Evolutionary conservation across 1,284 basidiomycete genomes (phyloP), one percentile per base, ranked within the genome.

Genomic region (Ganoderma multipileum): DNA sequence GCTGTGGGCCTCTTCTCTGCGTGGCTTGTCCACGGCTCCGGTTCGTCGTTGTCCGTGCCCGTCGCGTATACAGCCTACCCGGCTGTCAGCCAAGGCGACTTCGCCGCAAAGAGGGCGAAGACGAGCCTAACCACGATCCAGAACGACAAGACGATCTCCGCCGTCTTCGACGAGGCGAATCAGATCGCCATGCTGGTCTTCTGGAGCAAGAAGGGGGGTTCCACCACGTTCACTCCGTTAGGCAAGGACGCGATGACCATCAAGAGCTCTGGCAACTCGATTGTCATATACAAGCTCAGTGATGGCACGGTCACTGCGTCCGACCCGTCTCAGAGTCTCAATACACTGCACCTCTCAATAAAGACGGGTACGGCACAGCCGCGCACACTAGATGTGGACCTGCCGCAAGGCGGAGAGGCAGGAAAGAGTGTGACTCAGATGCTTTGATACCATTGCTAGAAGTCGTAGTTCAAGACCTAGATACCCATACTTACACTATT

Each of bases 1-100:
- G 87, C 84, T 1, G 85, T 88, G 52, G 83, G 89, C 73, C 78
- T 92, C 30, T 92, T 91, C 79, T 79, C 86, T 0, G 89, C 90
- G 1, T 90, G 85, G 83, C 79, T 91, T 44, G 76, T 84, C 33
- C 89, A 90, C 73, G 74, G 75, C 42, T 63, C 61, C 5, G 69
- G 79, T 47, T 72, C 78, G 9, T 70, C 68, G 28, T 63, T 67
- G 18, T 50, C 67, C 58, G 69, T 76, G 1, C 80, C 86, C 1
- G 75, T 85, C 23, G 80, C 86, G 5, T 92, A 91, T 75, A 82
- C 84, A 16, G 80, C 83, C 54, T 90, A 85, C 78, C 90, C 90
- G 36, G 87, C 84, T 1, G 81, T 82, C 26, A 71, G 73, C 30
- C 79, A 76, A 1, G 68, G 76, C 62, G 68, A 72, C 66, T 73